Base-by-base conservation (phyloP, 257 asterid genomes). In the Solanum commersonii region DNA sequence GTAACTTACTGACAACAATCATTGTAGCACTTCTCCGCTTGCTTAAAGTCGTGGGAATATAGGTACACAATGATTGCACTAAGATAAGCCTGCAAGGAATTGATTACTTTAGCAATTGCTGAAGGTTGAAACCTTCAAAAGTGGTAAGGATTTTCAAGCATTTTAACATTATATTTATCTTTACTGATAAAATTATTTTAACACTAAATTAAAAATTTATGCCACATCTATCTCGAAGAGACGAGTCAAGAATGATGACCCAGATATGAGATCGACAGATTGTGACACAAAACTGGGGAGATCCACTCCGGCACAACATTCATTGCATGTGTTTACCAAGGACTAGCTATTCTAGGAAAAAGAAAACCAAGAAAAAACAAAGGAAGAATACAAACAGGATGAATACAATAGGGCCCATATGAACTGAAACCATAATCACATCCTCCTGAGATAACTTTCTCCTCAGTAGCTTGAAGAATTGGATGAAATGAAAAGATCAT, bases 1-100 rank as follows among this genome's bases (percentile, higher is more conserved):
- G 38, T 33, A 87, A 91, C 99, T 94, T 92, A 97, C 99, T 95
- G 99, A 93, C 98, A 94, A 91, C 99, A 96, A 89, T 96, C 99
- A 88, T 95, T 96, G 92, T 95, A 91, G 93, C 98, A 95, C 93
- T 97, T 97, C 91, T 96, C 97, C 27, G 99, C 99, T 93, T 96
- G 96, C 95, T 91, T 94, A 91, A 93, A 94, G 93, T 97, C 97
- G 71, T 97, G 94, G 68, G 99, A 98, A 87, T 95, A 97, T 35
- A 97, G 98, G 93, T 97, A 92, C 91, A 97, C 98, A 31, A 96
- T 93, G 88, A 97, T 95, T 71, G 99, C 98, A 93, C 99, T 92
- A 83, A 97, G 98, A 94, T 97, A 97, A 76, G 99, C 99, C 99
- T 97, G 89, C 92, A 96, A 83, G 37, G 76, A 89, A 86, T 52